Evolutionary conservation across 345 rosid species (phyloP).

Genomic region (Populus simonii): DNA sequence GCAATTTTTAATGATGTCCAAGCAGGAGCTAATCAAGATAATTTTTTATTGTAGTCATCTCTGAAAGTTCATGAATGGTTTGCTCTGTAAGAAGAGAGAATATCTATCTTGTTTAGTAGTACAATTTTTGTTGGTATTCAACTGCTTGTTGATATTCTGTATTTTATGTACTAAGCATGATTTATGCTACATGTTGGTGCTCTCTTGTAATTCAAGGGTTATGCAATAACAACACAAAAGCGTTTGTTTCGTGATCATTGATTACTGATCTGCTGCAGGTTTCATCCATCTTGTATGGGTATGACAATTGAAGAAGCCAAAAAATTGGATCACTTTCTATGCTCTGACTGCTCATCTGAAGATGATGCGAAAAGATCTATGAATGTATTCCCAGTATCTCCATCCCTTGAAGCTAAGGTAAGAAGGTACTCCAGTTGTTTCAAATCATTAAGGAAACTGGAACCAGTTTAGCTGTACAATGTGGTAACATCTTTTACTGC

Average conservation of each 20-base stretch:
- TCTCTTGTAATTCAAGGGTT: not conserved
- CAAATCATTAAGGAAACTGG: not conserved
- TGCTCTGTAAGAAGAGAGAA: not conserved
- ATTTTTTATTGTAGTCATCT: not conserved
- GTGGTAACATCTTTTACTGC: not conserved
- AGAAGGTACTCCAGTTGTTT: constrained; percentile 1
- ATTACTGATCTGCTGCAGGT: constrained; percentile 42
- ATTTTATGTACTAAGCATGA: not conserved
- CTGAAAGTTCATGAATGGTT: not conserved
- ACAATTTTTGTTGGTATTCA: not conserved
- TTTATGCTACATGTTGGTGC: not conserved
- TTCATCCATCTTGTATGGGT: constrained; percentile 81
- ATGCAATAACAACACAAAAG: not conserved
- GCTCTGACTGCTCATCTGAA: constrained; percentile 66
- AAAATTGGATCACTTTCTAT: constrained; percentile 66
- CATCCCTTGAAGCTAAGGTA: constrained; percentile 61
- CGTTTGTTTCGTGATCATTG: constrained; percentile 14
- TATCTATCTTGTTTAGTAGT: not conserved
- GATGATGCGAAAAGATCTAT: constrained; percentile 57
- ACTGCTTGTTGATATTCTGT: not conserved
- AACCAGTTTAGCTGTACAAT: not conserved
- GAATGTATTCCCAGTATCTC: constrained; percentile 46
- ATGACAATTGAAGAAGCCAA: constrained; percentile 86
- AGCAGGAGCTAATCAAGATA: not conserved
- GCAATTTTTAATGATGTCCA: not conserved